phyloP scores from a whole-genome alignment of 108 stramenopile species.

The Cyclotella kingstonii region DNA sequence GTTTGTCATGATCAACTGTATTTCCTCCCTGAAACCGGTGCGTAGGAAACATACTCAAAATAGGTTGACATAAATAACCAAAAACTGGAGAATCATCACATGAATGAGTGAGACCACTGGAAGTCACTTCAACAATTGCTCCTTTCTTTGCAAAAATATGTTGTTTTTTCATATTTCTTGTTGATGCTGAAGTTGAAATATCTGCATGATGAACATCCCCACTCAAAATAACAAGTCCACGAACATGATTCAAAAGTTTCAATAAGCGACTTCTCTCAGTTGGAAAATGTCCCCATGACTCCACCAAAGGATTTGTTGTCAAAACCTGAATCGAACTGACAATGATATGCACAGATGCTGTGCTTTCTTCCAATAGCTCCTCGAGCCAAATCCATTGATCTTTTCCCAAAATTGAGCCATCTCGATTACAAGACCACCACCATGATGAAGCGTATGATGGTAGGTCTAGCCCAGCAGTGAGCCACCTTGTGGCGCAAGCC shows the following conservation, averaged over 20 bases:
- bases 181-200: conserved; percentile 39
- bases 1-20: background rate
- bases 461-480: conserved; percentile 60
- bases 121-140: conserved; percentile 80
- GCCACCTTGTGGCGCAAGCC: conserved; percentile 72
- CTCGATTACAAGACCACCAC: conserved; percentile 27
- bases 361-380: conserved; percentile 41
- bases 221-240: conserved; percentile 38
- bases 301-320: conserved; percentile 83
- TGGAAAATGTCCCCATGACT: conserved; percentile 90
- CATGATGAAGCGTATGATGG: conserved; percentile 15
- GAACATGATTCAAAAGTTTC: conserved; percentile 36
- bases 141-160: conserved; percentile 4
- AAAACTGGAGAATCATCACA: conserved; percentile 59
- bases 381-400: conserved; percentile 88
- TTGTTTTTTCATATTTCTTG: background rate
- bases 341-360: conserved; percentile 58
- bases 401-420: conserved; percentile 60
- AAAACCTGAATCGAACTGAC: conserved; percentile 81
- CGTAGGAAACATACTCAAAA: conserved; percentile 50
- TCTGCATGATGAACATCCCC: conserved; percentile 94
- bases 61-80: conserved; percentile 62
- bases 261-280: conserved; percentile 58
- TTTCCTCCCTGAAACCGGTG: conserved; percentile 45
- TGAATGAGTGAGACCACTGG: conserved; percentile 84